Base-by-base conservation (phyloP, 257 asterid species). In the Primulina eburnea region DNA sequence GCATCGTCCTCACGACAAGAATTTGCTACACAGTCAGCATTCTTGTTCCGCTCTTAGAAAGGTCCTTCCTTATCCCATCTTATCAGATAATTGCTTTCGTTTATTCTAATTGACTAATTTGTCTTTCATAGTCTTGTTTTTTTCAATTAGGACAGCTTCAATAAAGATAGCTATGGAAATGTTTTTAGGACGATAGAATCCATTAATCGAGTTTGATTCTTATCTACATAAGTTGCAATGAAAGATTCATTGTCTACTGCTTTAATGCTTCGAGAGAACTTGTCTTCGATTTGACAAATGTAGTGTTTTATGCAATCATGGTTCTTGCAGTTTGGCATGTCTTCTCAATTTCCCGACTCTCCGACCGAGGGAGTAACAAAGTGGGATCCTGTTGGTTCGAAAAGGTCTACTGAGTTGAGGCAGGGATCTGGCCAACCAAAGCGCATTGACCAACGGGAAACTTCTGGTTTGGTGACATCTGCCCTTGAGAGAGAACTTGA, bases 291-390 rank as follows among this genome's bases (percentile, higher is more conserved):
- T 32, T 38, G 47, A 2, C 47, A 38, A 9, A 0, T 8, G 0
- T 34, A 34, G 38, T 34, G 38, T 14, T 43, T 43, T 12, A 12
- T 12, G 18, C 38, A 14, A 43, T 11, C 16, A 16, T 50, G 57
- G 2, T 50, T 50, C 65, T 24, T 58, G 77, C 75, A 87, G 90
- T 61, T 77, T 59, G 89, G 80, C 43, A 73, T 83, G 16, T 73
- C 80, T 2, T 73, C 76, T 50, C 86, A 79, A 60, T 63, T 75
- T 65, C 52, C 91, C 38, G 77, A 80, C 74, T 67, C 78, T 20
- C 84, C 83, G 50, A 83, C 82, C 86, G 95, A 88, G 80, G 92
- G 90, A 37, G 84, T 84, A 16, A 88, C 92, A 20, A 88, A 88
- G 78, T 86, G 95, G 92, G 89, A 85, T 76, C 91, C 88, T 37